Base-by-base conservation (phyloP, 2,329 filamentous ascomycete genomes). In the Xylariaceae sp. region DNA sequence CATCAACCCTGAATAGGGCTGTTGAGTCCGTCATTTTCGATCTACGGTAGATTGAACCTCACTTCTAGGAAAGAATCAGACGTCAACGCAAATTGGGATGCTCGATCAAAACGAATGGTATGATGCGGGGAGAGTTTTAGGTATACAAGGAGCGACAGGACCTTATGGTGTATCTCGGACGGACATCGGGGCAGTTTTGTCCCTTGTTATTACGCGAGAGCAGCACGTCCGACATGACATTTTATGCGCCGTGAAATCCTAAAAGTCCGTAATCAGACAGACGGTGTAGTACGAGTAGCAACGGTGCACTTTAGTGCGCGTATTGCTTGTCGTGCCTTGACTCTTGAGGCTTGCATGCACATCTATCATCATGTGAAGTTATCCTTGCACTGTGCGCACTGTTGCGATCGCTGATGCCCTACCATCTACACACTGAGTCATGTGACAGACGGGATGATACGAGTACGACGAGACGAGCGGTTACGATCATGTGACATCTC, bases 1-100 rank as follows among this genome's bases (percentile, higher is more conserved):
- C 80, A 58, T 81, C 74, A 64, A 82, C 78, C 13, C 74, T 75
- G 71, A 83, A 83, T 3, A 84, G 13, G 34, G 9, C 56, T 37
- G 59, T 17, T 1, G 59, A 58, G 18, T 58, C 60, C 60, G 64
- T 64, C 9, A 57, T 34, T 41, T 17, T 51, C 23, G 23, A 35
- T 18, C 18, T 30, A 13, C 17, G 49, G 15, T 34, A 51, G 30
- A 35, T 9, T 50, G 11, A 8, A 18, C n/a, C n/a, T 10, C 17
- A 4, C 47, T 30, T 11, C 4, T 30, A 18, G 2, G 17, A 30
- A 45, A 45, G 41, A 45, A 6, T 45, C 11, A 49, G 6, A 17
- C 4, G 5, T 4, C 23, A 30, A 30, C 23, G 23, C 23, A 30
- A 30, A 30, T 30, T 30, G 23, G 23, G 8, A 48, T 48, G 15